phyloP scores from a whole-genome alignment of 345 rosid genomes.

The Ceriops decandra region DNA sequence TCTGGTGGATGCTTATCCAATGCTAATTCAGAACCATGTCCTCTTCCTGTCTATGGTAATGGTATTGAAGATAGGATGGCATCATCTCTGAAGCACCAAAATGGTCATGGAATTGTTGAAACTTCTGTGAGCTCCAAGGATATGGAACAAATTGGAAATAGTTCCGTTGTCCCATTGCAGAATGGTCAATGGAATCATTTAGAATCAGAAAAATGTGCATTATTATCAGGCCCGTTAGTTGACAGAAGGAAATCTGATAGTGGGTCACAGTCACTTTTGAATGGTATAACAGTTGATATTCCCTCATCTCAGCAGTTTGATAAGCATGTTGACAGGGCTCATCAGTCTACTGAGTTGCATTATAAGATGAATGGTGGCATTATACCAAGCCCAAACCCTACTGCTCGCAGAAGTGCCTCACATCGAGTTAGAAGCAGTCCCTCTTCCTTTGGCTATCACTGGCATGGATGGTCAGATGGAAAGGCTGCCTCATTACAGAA shows the following conservation, averaged over 20 bases:
- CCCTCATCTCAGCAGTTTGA: conserved; percentile 44
- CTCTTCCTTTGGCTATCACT: conserved; percentile 42
- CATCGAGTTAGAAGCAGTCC: conserved; percentile 58
- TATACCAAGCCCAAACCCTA: conserved; percentile 69
- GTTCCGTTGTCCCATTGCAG: conserved; percentile 24
- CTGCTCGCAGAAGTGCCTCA: conserved; percentile 85
- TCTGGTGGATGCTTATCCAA: conserved; percentile 16
- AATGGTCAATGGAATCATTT: conserved; percentile 26
- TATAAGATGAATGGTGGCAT: conserved; percentile 55
- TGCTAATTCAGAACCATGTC: conserved; percentile 18
- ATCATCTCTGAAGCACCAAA: conserved; percentile 16
- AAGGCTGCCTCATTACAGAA: conserved; percentile 50
- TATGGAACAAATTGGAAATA: conserved; percentile 29
- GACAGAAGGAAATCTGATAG: conserved; percentile 29
- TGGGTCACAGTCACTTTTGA: conserved; percentile 29
- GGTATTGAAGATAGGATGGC: conserved; percentile 15
- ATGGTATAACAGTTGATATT: conserved; percentile 55
- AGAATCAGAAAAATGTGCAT: conserved; percentile 26
- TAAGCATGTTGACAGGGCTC: conserved; percentile 30
- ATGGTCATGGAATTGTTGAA: conserved; percentile 14
- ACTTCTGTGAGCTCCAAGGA: conserved; percentile 29
- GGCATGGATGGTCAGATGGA: conserved; percentile 72
- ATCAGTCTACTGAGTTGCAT: conserved; percentile 45
- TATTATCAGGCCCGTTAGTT: conserved; percentile 22
- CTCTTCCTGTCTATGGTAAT: conserved; percentile 15